These are phyloP conservation scores for Eucalyptus cloeziana DNA, from an alignment of 345 rosid species.

Conservation along the genomic window DNA sequence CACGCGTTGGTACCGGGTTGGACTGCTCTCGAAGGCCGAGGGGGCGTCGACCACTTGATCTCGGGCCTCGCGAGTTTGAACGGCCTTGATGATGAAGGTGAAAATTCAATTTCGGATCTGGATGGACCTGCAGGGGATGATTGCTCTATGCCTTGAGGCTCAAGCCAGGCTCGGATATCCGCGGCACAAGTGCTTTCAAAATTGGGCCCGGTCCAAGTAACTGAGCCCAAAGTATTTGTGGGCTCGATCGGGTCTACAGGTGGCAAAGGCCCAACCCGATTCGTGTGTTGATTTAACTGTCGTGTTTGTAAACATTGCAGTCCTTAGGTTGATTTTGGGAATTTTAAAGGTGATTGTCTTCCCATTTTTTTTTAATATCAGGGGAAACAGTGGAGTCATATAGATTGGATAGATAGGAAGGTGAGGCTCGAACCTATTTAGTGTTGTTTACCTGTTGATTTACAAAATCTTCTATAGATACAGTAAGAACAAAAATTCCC, in stretches of 20 bases:
- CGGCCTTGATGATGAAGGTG: background rate
- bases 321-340: background rate
- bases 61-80: background rate
- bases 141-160: background rate
- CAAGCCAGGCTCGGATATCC: background rate
- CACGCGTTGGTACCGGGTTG: background rate
- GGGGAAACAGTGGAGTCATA: background rate
- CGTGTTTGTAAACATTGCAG: background rate
- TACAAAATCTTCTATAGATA: background rate
- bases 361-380: background rate
- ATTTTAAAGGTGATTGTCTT: background rate
- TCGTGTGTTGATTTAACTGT: background rate
- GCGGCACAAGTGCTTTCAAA: background rate
- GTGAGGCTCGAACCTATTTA: background rate
- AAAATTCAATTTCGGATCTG: background rate
- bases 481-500: accelerated
- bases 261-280: background rate
- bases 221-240: background rate
- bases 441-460: background rate
- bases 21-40: background rate
- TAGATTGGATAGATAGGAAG: background rate
- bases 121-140: background rate
- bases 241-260: background rate
- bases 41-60: background rate
- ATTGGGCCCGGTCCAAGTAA: background rate